Base-by-base conservation (phyloP, 2,329 filamentous ascomycete species). In the Exophiala alcalophila region DNA sequence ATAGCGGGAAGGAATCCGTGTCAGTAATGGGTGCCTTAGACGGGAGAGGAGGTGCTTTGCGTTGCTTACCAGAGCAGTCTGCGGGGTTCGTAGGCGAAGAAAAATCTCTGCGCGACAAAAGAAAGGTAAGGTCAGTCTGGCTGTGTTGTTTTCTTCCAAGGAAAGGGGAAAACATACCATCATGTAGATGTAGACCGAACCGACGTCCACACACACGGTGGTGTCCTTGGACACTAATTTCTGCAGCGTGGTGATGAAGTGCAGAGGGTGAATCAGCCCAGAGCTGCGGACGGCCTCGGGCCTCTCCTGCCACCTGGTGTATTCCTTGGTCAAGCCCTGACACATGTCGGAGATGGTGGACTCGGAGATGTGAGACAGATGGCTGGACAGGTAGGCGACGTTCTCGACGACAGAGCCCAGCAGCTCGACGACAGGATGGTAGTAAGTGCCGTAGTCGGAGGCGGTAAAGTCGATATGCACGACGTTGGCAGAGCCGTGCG, bases 171-270 rank as follows among this genome's bases (percentile, higher is more conserved):
- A 47, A 32, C 25, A 38, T 1, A 69, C 63, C 56, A 67, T 69
- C 56, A 72, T 65, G 57, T 67, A 73, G 51, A 73, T 72, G 59
- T 73, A 73, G 12, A 71, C 68, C 1, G 67, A 70, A 5, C 70
- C 70, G 1, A 73, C 68, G 45, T 73, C 70, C 24, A 59, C 64
- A n/a, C 61, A 62, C 11, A 73, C 68, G 0, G 64, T 67, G 0
- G 69, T 70, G 27, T 65, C 57, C 6, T 66, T 58, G 4, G 61
- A 59, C 5, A 73, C 61, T 4, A 62, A 57, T 8, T 59, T 53
- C 53, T 72, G 70, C 11, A 73, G 62, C 4, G 63, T 54, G 2
- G 61, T 60, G 50, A 72, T 67, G 59, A 73, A 72, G 41, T 69
- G 64, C 1, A 72, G 58, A 0, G 70, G 70, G 36, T 73, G 67